Evolutionary conservation across 176 grass and related monocot genomes (phyloP), one percentile per base, ranked within the genome.

Genomic region (Urochloa ruziziensis): DNA sequence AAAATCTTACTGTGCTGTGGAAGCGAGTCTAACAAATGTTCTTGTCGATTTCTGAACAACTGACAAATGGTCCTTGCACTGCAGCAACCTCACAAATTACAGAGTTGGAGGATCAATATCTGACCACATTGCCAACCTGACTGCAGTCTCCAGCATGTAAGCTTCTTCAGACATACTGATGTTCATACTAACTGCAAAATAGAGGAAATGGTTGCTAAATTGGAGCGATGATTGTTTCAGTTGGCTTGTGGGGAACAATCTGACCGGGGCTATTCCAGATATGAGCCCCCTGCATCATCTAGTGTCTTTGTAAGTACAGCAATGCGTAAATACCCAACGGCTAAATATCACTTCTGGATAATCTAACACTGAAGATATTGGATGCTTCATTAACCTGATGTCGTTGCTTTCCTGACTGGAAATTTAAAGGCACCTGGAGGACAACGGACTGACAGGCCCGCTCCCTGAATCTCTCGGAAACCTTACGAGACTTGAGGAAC

Each of bases 31-130:
- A 14, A 14, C 3, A 3, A 64, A 30, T 67, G 35, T 24, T 51
- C 8, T 5, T 74, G 40, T n/a, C 3, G 18, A 19, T 42, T 18
- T 34, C 44, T 82, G 56, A 87, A 21, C 10, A 49, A 39, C 34
- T 10, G 47, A 33, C 19, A 35, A 35, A 75, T 80, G 62, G 6
- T 30, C 37, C 49, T 11, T 57, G 3, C 30, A 39, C 34, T 67
- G 68, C 87, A 99, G 96, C 58, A 99, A 96, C 61, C 74, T 96
- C 68, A 90, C 93, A 9, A 92, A 96, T 66, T 90, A 81, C 33
- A 68, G 40, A 53, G 58, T 95, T 56, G 83, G 83, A 61, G 96
- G 93, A 53, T 77, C 80, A 23, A 78, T 99, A 67, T 89, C 96
- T 64, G 82, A 86, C 67, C 33, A 59, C 65, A 83, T 99, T 62